A percentile compares a stretch with the other conserved stretches of the same genome.
phyloP scores from a whole-genome alignment of 2,329 filamentous ascomycete genomes.

The Aspergillus unguis region DNA sequence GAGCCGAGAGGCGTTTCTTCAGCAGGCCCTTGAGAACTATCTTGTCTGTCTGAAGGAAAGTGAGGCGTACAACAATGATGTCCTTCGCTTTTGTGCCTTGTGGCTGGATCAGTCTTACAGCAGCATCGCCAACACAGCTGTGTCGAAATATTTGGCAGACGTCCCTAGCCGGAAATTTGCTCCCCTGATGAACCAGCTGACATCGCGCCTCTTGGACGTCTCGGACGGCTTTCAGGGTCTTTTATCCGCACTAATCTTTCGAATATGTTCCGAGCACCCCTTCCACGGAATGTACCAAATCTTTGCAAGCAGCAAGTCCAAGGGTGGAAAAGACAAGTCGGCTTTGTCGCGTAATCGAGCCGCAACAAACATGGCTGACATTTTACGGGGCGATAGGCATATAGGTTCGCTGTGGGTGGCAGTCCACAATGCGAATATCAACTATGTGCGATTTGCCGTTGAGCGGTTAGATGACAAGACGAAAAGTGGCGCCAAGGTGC shows the following conservation, averaged over 20 bases:
- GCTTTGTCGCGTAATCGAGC: constrained; percentile 71
- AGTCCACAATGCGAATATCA: constrained; percentile 69
- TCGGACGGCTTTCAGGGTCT: constrained; percentile 70
- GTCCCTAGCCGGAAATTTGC: constrained; percentile 93
- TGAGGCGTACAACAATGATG: constrained; percentile 84
- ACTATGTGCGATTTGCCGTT: constrained; percentile 52
- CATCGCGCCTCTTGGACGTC: constrained; percentile 79
- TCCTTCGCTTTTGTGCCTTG: constrained; percentile 84
- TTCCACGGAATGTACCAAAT: constrained; percentile 98
- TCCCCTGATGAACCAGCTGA: constrained; percentile 88
- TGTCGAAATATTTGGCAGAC: constrained; percentile 63
- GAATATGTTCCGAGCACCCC: constrained; percentile 88
- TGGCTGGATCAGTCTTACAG: constrained; percentile 89
- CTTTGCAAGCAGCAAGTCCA: constrained; percentile 73
- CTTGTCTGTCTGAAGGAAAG: constrained; percentile 78
- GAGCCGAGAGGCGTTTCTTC: constrained; percentile 77
- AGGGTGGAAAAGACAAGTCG: constrained; percentile 66
- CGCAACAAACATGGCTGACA: constrained; percentile 64
- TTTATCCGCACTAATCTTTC: constrained; percentile 69
- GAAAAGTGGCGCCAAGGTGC: constrained; percentile 64
- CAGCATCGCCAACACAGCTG: constrained; percentile 71
- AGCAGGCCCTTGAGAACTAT: constrained; percentile 89
- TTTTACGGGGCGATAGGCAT: constrained; percentile 53
- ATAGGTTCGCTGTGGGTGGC: constrained; percentile 62
- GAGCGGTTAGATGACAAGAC: constrained; percentile 56